Evolutionary conservation across 1,139 yeast species (phyloP).

Genomic region (Scheffersomyces titani): DNA sequence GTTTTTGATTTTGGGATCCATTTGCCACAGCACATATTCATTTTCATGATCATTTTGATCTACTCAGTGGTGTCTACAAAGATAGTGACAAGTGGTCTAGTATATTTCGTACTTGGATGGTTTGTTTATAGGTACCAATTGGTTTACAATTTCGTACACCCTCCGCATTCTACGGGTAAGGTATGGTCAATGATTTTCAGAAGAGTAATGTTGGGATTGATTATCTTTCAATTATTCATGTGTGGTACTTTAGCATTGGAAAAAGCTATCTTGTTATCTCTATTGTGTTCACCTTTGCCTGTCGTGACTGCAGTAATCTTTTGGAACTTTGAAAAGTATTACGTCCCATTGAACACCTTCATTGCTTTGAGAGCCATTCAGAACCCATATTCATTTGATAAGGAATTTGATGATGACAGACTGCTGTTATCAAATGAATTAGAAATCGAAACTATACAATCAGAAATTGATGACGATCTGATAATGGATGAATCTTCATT

Average conservation of each 20-base stretch:
- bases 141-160: conserved; percentile 66
- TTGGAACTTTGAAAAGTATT: conserved; percentile 61
- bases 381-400: conserved; percentile 42
- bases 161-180: conserved; percentile 71
- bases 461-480: conserved; percentile 14
- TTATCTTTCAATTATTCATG: conserved; percentile 65
- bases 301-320: conserved; percentile 49
- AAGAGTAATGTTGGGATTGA: conserved; percentile 56
- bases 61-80: conserved; percentile 68
- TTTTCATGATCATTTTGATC: conserved; percentile 59
- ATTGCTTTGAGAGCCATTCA: conserved; percentile 66
- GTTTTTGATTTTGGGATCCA: conserved; percentile 65
- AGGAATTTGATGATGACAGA: conserved; percentile 42
- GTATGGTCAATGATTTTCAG: conserved; percentile 70
- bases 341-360: conserved; percentile 58
- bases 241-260: conserved; percentile 69
- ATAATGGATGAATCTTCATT: conserved; percentile 29
- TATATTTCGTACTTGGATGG: conserved; percentile 63
- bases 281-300: conserved; percentile 53
- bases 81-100: conserved; percentile 62
- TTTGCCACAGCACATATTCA: conserved; percentile 64
- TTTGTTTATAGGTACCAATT: conserved; percentile 68
- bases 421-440: conserved; percentile 12
- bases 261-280: conserved; percentile 55
- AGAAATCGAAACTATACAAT: conserved; percentile 4